Percentiles rank a stretch among this genome's conserved stretches.
Evolutionary conservation across 2,329 filamentous ascomycete species (phyloP).

Genomic region (Chalaropsis thielavioides): DNA sequence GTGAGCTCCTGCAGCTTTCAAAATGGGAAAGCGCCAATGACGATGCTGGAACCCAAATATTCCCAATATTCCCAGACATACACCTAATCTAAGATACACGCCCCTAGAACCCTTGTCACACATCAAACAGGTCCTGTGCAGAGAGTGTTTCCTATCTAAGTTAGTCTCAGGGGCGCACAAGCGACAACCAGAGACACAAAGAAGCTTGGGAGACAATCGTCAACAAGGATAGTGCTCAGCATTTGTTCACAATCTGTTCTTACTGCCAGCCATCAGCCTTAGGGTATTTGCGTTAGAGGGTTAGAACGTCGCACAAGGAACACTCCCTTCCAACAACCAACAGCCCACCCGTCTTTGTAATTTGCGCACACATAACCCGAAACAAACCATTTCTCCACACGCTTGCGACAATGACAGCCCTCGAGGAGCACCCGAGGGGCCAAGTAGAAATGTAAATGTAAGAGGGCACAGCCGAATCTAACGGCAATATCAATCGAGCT

Average conservation of each 20-base stretch:
- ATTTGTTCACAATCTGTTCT: too few relatives aligned
- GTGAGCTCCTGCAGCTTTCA: too few relatives aligned
- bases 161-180: slow-evolving; percentile 9
- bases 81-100: not conserved
- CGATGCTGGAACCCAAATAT: not conserved
- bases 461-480: not conserved
- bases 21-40: too few relatives aligned
- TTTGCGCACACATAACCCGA: slow-evolving; percentile 3
- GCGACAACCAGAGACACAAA: not conserved
- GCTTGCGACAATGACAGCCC: not conserved
- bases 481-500: not conserved
- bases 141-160: slow-evolving; percentile 5
- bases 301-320: not conserved
- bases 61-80: not conserved
- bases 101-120: not conserved
- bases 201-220: not conserved
- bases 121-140: slow-evolving; percentile 3
- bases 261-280: not conserved
- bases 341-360: not conserved
- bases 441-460: not conserved
- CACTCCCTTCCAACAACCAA: not conserved
- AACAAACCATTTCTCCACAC: not conserved
- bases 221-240: not conserved
- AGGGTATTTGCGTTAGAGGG: not conserved
- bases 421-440: not conserved